phyloP scores from a whole-genome alignment of 2,329 filamentous ascomycete species.

The Trichoderma sp. region DNA sequence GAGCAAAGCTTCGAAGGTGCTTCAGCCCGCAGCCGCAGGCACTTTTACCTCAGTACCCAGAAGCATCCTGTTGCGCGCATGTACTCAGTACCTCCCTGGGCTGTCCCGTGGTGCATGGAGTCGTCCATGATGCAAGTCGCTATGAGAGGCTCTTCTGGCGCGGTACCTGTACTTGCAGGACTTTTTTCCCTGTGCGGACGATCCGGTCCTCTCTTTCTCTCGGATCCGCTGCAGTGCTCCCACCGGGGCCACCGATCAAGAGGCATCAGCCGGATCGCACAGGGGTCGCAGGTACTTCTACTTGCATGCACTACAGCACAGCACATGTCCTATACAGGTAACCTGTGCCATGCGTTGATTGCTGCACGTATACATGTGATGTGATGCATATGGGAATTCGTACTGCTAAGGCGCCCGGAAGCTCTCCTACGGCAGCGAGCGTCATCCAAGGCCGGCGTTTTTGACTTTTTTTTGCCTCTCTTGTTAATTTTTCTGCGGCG shows the following conservation, averaged over 20 bases:
- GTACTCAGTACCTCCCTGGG: not conserved
- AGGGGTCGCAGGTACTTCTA: not conserved
- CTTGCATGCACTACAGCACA: not conserved
- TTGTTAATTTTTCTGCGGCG: not conserved
- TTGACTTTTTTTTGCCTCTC: not conserved
- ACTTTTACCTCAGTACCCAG: not conserved
- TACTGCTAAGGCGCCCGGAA: not conserved
- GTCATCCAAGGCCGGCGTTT: not conserved
- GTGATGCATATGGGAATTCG: not conserved
- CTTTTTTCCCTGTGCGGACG: not conserved
- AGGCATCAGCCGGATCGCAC: not conserved
- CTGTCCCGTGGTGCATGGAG: not conserved
- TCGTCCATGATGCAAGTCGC: not conserved
- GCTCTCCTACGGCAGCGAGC: not conserved
- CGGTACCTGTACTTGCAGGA: not conserved
- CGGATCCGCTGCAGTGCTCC: constrained; percentile 18
- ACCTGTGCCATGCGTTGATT: not conserved
- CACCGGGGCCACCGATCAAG: not conserved
- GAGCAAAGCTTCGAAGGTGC: not conserved
- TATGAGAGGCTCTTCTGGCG: not conserved
- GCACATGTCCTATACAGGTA: not conserved
- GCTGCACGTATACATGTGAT: not conserved
- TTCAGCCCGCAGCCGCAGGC: not conserved
- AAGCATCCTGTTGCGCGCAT: not conserved
- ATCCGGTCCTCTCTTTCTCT: not conserved